A percentile compares a stretch with the other conserved stretches of the same genome.
These are phyloP conservation scores for Ascochyta viciae-villosae DNA, from an alignment of 2,329 filamentous ascomycete genomes.

Conservation along the genomic window DNA sequence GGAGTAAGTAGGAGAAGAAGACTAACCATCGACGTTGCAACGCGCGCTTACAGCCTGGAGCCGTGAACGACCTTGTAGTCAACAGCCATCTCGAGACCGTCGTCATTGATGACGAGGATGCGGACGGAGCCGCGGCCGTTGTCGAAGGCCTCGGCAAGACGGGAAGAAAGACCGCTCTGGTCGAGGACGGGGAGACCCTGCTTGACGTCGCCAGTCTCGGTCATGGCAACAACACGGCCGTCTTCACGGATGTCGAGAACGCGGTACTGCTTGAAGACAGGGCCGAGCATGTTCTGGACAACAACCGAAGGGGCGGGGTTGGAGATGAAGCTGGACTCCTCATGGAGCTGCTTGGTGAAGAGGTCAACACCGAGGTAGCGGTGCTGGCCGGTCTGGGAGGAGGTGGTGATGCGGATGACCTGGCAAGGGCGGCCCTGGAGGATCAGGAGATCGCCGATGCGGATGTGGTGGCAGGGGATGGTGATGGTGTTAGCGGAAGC, in stretches of 20 bases:
- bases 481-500: conserved; percentile 85
- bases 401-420: conserved; percentile 99
- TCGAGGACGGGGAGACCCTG: conserved; percentile 91
- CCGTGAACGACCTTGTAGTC: conserved; percentile 99
- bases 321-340: conserved; percentile 97
- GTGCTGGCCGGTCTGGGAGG: conserved; percentile 97
- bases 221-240: conserved; percentile 88
- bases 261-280: conserved; percentile 99
- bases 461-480: conserved; percentile 99
- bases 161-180: conserved; percentile 86
- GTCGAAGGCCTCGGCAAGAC: conserved; percentile 84
- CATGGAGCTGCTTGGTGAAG: conserved; percentile 99
- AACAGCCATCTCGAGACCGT: conserved; percentile 91
- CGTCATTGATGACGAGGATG: conserved; percentile 93
- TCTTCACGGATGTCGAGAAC: conserved; percentile 95
- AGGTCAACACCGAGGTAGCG: conserved; percentile 99
- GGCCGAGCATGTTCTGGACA: conserved; percentile 99
- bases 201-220: conserved; percentile 98
- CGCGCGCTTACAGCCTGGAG: conserved; percentile 63
- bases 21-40: conserved; percentile 42
- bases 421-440: conserved; percentile 99
- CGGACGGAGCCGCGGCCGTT: conserved; percentile 92
- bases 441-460: conserved; percentile 97
- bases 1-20: neutral
- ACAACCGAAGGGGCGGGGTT: conserved; percentile 96